A percentile compares a stretch with the other conserved stretches of the same genome.
Evolutionary conservation across 768 basidiomycete genomes (phyloP).

Genomic region (Postia placenta): DNA sequence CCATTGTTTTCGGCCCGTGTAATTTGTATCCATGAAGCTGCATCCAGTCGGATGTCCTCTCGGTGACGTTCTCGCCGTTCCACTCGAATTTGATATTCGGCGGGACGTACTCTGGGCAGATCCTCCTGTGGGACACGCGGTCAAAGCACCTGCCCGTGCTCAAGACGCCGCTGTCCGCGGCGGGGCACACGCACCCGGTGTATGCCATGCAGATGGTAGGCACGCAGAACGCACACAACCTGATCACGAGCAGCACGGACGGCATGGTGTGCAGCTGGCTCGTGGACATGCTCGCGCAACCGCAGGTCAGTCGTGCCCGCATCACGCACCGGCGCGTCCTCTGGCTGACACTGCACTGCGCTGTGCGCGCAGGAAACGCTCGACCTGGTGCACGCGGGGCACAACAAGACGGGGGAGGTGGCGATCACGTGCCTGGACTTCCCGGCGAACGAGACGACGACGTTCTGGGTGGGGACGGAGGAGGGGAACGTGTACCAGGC

Average conservation of each 20-base stretch:
- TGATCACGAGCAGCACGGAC: slow-evolving; percentile 96
- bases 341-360: background rate
- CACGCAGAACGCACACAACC: slow-evolving; percentile 96
- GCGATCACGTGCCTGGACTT: slow-evolving; percentile 92
- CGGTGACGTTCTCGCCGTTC: slow-evolving; percentile 95
- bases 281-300: slow-evolving; percentile 97
- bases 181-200: slow-evolving; percentile 97
- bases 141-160: slow-evolving; percentile 94
- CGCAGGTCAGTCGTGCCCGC: slow-evolving; percentile 57
- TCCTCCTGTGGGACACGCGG: slow-evolving; percentile 96
- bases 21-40: slow-evolving; percentile 11
- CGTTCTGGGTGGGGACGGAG: slow-evolving; percentile 97
- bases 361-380: slow-evolving; percentile 71
- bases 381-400: slow-evolving; percentile 80
- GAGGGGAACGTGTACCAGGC: slow-evolving; percentile 97
- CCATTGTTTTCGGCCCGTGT: no score
- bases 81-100: slow-evolving; percentile 97
- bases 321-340: background rate
- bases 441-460: slow-evolving; percentile 92
- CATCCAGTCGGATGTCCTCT: slow-evolving; percentile 89
- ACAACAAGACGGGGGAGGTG: slow-evolving; percentile 96
- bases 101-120: slow-evolving; percentile 99
- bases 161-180: slow-evolving; percentile 93
- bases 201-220: slow-evolving; percentile 99
- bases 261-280: slow-evolving; percentile 97